Conservation (phyloP, 1,284 basidiomycete genomes). For the Cryptococcus sp. region DNA sequence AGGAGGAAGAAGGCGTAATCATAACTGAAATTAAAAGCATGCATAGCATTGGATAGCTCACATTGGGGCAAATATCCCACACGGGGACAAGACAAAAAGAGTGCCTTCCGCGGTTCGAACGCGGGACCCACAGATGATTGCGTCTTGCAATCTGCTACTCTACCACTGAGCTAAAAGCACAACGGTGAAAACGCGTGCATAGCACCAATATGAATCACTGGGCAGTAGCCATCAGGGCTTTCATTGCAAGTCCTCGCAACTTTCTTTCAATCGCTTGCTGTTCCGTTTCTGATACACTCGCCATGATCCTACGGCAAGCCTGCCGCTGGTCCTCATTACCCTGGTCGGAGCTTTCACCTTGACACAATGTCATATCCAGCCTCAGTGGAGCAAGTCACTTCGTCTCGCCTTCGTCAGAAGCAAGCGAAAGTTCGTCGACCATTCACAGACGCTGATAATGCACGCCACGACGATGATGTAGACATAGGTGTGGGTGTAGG, state of each 20-base stretch:
- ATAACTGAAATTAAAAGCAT: background rate
- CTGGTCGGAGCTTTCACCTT: background rate
- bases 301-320: no score
- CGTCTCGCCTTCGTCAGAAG: constrained; percentile 5
- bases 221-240: no score
- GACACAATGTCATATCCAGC: constrained; percentile 18
- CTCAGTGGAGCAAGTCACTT: constrained; percentile 14
- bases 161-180: constrained; percentile 2
- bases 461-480: background rate
- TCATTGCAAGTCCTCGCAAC: no score
- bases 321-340: no score
- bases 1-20: constrained; percentile 13
- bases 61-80: no score
- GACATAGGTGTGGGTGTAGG: constrained; percentile 6
- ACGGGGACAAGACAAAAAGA: background rate
- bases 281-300: no score
- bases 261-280: no score
- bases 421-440: background rate
- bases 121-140: constrained; percentile 1
- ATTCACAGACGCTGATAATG: constrained; percentile 1
- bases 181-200: background rate
- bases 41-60: no score
- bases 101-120: constrained; percentile 1
- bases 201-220: no score
- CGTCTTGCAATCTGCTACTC: constrained; percentile 2